phyloP scores from a whole-genome alignment of 202 grass and related monocot species.

The Setaria viridis region DNA sequence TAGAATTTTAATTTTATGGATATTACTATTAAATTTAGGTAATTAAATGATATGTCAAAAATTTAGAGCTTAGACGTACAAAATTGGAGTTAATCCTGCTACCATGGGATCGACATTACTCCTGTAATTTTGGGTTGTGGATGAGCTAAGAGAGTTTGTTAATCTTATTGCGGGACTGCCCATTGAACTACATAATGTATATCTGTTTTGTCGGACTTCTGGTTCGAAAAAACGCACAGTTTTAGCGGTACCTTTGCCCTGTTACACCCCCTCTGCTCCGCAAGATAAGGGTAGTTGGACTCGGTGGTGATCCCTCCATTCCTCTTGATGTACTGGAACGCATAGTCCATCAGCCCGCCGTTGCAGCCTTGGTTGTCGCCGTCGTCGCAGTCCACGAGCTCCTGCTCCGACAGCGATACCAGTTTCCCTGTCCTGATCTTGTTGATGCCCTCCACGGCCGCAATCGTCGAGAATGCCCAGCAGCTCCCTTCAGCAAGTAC shows the following conservation, averaged over 20 bases:
- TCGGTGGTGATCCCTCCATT: constrained; percentile 71
- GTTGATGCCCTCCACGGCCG: constrained; percentile 72
- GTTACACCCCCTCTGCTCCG: constrained; percentile 48
- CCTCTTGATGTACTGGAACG: constrained; percentile 61
- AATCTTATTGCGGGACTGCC: background rate
- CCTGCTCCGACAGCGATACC: constrained; percentile 73
- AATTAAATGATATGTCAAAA: background rate
- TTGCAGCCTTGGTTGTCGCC: constrained; percentile 59
- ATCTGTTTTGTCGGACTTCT: background rate
- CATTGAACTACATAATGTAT: background rate
- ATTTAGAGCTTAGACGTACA: background rate
- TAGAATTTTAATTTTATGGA: background rate
- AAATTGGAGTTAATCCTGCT: background rate
- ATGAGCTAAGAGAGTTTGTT: background rate
- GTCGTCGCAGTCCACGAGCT: constrained; percentile 67
- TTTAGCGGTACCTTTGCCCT: constrained; percentile 41
- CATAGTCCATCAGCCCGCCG: constrained; percentile 79
- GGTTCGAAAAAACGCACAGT: background rate
- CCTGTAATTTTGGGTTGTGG: background rate
- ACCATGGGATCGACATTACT: background rate
- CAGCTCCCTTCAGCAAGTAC: constrained; percentile 58
- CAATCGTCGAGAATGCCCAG: constrained; percentile 74
- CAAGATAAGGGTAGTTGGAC: constrained; percentile 58
- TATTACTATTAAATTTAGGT: background rate
- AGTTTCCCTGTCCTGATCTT: constrained; percentile 65